Conservation (phyloP, 306 rosid species). For the Quercus wislizeni region DNA sequence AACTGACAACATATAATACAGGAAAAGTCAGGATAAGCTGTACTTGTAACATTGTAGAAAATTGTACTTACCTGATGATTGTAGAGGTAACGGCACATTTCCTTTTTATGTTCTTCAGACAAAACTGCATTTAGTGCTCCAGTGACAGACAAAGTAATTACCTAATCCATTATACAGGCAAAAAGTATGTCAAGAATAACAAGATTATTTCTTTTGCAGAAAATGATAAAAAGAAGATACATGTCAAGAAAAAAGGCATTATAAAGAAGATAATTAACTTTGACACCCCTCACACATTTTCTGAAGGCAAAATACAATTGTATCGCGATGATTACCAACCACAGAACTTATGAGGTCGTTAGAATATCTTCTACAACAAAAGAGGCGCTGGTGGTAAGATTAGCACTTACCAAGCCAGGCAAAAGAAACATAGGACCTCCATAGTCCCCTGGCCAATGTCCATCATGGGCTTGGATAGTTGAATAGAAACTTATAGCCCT, state of each 20-base stretch:
- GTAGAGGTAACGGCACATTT: conserved; percentile 75
- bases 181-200: conserved; percentile 10
- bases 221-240: neutral
- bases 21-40: neutral
- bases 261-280: neutral
- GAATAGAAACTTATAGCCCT: conserved; percentile 73
- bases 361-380: conserved; percentile 11
- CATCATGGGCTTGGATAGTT: conserved; percentile 67
- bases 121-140: conserved; percentile 78
- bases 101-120: conserved; percentile 70
- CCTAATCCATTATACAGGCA: conserved; percentile 38
- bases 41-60: neutral
- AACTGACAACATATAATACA: neutral
- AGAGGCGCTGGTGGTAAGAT: conserved; percentile 7
- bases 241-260: no score
- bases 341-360: neutral
- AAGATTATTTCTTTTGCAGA: neutral
- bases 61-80: conserved; percentile 66
- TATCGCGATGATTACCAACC: neutral
- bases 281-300: neutral
- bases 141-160: conserved; percentile 56
- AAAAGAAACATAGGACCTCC: conserved; percentile 95
- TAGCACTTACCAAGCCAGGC: conserved; percentile 73
- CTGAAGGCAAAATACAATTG: neutral
- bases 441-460: conserved; percentile 96